A percentile compares a stretch with the other conserved stretches of the same genome.
phyloP scores from a whole-genome alignment of 2,329 filamentous ascomycete genomes.

The Rutstroemia sydowiana region DNA sequence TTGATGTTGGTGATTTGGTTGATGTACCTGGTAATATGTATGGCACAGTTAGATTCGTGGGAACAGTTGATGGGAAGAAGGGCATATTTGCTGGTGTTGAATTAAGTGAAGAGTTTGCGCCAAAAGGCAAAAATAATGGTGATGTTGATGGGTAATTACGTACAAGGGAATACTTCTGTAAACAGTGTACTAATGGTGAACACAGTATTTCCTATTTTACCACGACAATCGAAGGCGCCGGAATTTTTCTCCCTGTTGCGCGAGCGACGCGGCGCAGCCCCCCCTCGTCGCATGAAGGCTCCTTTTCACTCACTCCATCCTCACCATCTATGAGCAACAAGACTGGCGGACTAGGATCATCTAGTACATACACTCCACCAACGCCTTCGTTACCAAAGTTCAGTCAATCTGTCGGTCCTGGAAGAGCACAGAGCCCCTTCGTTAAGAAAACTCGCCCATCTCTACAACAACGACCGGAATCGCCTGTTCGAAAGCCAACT shows the following conservation, averaged over 20 bases:
- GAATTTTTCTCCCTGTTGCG: constrained; percentile 85
- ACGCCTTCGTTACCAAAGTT: constrained; percentile 67
- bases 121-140: constrained; percentile 87
- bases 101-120: constrained; percentile 70
- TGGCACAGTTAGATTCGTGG: constrained; percentile 83
- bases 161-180: constrained; percentile 18
- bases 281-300: constrained; percentile 42
- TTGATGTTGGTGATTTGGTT: constrained; percentile 74
- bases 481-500: constrained; percentile 65
- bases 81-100: constrained; percentile 91
- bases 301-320: constrained; percentile 60
- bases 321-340: constrained; percentile 50
- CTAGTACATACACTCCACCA: constrained; percentile 55
- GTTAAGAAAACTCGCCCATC: constrained; percentile 69
- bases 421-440: constrained; percentile 58
- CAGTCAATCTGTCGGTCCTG: constrained; percentile 78
- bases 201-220: constrained; percentile 68
- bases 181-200: constrained; percentile 19
- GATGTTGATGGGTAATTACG: constrained; percentile 81
- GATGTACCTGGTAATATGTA: constrained; percentile 92
- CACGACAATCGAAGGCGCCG: constrained; percentile 69
- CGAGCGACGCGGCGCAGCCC: constrained; percentile 67
- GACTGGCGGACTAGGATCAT: constrained; percentile 35
- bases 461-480: constrained; percentile 66
- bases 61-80: constrained; percentile 78